Conservation (phyloP, 148 eudicot species). For the Chenopodium suecicum region DNA sequence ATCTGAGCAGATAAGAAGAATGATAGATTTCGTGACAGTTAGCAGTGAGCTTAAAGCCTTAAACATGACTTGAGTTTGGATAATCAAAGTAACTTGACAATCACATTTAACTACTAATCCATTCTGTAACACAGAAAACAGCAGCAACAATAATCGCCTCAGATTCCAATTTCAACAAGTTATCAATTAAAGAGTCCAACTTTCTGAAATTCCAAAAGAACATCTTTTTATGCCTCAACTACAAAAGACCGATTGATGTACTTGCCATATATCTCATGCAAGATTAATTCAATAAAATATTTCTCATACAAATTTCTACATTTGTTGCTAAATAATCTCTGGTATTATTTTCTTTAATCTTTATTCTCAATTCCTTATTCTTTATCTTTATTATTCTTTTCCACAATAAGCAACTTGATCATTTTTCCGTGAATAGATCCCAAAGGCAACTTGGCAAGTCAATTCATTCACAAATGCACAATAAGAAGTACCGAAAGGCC, state of each 20-base stretch:
- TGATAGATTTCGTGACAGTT: background rate
- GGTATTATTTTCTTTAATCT: no score
- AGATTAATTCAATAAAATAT: background rate
- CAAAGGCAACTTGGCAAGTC: no score
- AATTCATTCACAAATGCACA: no score
- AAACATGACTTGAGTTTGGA: background rate
- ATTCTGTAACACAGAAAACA: background rate
- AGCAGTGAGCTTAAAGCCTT: background rate
- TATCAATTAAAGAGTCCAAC: background rate
- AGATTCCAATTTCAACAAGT: background rate
- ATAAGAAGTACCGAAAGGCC: no score
- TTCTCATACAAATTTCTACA: no score
- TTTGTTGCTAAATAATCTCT: no score
- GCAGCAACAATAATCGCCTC: background rate
- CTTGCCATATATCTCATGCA: background rate
- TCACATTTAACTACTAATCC: background rate
- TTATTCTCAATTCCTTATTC: no score
- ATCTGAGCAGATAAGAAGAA: background rate
- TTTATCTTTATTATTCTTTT: no score
- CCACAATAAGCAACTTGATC: no score
- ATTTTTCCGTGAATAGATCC: no score
- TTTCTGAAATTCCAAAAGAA: background rate
- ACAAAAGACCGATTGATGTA: background rate
- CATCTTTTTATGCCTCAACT: background rate
- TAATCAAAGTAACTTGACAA: background rate